Percentiles rank a stretch among this genome's conserved stretches.
Conservation (phyloP, 1,284 basidiomycete species). For the Rhodotorula mucilaginosa region DNA sequence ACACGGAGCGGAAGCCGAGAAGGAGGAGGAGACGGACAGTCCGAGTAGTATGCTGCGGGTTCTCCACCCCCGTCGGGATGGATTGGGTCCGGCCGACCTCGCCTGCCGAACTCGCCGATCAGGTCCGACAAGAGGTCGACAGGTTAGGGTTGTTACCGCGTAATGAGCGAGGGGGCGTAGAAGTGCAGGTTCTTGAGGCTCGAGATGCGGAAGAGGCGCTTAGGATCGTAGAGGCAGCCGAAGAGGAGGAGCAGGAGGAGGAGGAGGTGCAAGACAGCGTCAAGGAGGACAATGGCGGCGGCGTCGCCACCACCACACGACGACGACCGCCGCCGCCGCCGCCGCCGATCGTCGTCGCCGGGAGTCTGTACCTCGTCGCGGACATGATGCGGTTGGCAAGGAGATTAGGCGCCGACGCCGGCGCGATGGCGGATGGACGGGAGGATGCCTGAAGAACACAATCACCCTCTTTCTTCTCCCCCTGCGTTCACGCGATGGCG, state of each 20-base stretch:
- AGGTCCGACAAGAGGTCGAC: neutral
- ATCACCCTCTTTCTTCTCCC: neutral
- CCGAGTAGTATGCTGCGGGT: constrained; percentile 41
- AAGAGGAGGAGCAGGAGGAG: constrained; percentile 27
- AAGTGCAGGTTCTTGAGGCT: constrained; percentile 46
- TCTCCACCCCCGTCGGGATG: constrained; percentile 77
- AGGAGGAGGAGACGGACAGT: constrained; percentile 63
- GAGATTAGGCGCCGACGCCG: neutral
- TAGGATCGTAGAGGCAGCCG: constrained; percentile 10
- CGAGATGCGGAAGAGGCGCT: constrained; percentile 30
- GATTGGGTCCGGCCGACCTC: constrained; percentile 76
- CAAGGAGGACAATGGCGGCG: too few relatives aligned
- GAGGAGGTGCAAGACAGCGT: too few relatives aligned
- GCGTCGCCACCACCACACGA: too few relatives aligned
- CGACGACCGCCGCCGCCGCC: neutral
- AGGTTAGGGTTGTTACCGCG: neutral
- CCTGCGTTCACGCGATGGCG: neutral
- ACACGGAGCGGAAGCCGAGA: neutral
- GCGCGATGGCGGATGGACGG: too few relatives aligned
- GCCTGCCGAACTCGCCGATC: constrained; percentile 53
- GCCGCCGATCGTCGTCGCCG: constrained; percentile 68
- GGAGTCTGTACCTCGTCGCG: constrained; percentile 84
- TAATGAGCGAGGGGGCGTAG: constrained; percentile 44
- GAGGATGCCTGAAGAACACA: neutral
- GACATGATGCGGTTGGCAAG: constrained; percentile 57